Evolutionary conservation across 306 rosid species (phyloP), one percentile per base, ranked within the genome.

Genomic region (Cicer judaicum): DNA sequence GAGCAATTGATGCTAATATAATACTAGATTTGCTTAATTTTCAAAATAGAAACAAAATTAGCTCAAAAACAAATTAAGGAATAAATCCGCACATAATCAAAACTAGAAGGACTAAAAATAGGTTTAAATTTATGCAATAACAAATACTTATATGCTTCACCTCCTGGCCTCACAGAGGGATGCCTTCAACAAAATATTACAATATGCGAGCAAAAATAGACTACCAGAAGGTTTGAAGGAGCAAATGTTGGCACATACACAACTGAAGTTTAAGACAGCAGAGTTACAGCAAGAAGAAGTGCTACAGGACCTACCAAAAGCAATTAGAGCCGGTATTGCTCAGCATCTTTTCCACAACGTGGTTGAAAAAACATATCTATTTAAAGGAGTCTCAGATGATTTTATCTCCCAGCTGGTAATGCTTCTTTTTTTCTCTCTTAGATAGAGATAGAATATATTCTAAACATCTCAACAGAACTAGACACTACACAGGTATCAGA

Each of bases 241-340:
- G 48, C 96, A 93, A 79, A 88, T 91, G 92, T 80, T 88, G 78
- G 91, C 97, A 61, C 96, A 93, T 78, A 74, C 80, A 85, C 93
- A 93, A 64, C 87, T 91, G 82, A 93, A 89, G 84, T 91, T 89
- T 79, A 91, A 80, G 90, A 91, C 97, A 59, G 93, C 88, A 50
- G 96, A 89, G 91, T 73, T 91, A 54, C 89, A 88, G 87, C 96
- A 89, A 77, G 91, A 92, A 79, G 86, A 82, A 87, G 92, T 89
- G 70, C 79, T 88, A 36, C 85, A 75, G 53, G 84, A 84, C 74
- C 87, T 91, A 53, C 98, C 97, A 8, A 91, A 89, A 78, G 91
- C 93, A 74, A 89, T 93, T 57, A 85, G 93, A 83, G 84, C 91
- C 66, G 81, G 92, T 42, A 87, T 89, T 74, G 86, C 93, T 19